Evolutionary conservation across 2,329 filamentous ascomycete species (phyloP).

Genomic region (Paecilomyces sp.): DNA sequence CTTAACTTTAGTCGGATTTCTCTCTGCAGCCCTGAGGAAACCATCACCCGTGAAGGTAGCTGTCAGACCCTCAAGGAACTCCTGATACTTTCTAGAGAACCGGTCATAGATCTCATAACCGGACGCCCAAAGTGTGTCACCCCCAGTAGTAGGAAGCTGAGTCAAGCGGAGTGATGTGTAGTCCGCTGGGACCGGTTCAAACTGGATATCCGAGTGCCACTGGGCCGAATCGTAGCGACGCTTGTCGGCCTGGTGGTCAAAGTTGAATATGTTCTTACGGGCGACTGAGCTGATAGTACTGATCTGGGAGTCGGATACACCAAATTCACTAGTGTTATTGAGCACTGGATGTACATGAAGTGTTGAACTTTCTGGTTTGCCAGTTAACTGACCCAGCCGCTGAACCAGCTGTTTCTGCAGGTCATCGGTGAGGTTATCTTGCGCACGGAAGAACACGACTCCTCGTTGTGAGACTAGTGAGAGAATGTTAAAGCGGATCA

Average conservation of each 20-base stretch:
- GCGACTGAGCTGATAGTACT: neutral
- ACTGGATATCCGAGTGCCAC: constrained; percentile 57
- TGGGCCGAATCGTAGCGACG: constrained; percentile 37
- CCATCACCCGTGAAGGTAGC: constrained; percentile 25
- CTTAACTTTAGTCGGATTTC: neutral
- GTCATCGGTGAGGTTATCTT: neutral
- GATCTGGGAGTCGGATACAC: neutral
- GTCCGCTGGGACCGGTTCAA: constrained; percentile 57
- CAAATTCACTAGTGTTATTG: neutral
- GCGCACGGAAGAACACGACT: neutral
- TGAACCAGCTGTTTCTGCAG: neutral
- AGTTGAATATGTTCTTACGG: neutral
- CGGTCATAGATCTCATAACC: constrained; percentile 62
- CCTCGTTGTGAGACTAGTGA: neutral
- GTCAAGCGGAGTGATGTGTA: constrained; percentile 56
- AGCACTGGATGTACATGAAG: neutral
- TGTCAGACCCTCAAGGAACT: constrained; percentile 43
- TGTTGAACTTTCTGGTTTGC: neutral
- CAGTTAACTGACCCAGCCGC: neutral
- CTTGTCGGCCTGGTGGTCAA: neutral
- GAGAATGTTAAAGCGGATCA: neutral
- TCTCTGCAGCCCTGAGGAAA: neutral
- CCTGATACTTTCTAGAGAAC: constrained; percentile 49
- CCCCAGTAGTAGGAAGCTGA: constrained; percentile 49
- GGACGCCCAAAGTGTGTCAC: constrained; percentile 61